Evolutionary conservation across 306 rosid genomes (phyloP).

Genomic region (Begonia loranthoides): DNA sequence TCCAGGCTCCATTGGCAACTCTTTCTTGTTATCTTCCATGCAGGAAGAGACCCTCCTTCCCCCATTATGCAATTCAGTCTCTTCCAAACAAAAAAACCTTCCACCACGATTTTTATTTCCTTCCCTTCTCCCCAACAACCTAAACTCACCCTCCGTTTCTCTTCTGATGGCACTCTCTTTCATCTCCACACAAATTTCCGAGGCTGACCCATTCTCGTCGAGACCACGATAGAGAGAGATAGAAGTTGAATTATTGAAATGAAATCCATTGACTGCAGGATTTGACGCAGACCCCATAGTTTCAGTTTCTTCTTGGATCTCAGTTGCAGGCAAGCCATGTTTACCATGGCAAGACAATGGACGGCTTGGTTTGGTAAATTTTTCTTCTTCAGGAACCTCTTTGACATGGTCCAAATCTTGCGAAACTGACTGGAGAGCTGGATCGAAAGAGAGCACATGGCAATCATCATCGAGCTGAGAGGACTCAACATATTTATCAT

Average conservation of each 20-base stretch:
- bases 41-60: constrained; percentile 81
- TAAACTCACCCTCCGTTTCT: constrained; percentile 91
- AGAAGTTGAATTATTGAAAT: constrained; percentile 26
- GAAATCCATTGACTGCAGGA: constrained; percentile 26
- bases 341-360: too few species aligned
- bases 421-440: constrained; percentile 70
- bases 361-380: constrained; percentile 14
- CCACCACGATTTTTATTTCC: constrained; percentile 53
- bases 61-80: constrained; percentile 37
- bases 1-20: constrained; percentile 37
- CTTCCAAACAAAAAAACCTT: constrained; percentile 71
- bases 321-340: constrained; percentile 6
- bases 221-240: constrained; percentile 25
- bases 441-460: constrained; percentile 76
- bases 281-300: constrained; percentile 17
- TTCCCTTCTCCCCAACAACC: constrained; percentile 78
- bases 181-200: constrained; percentile 35
- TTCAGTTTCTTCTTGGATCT: constrained; percentile 47
- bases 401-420: constrained; percentile 66
- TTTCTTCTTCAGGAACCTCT: constrained; percentile 61
- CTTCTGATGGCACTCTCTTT: constrained; percentile 92
- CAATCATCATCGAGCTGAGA: constrained; percentile 32
- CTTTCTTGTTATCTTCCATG: constrained; percentile 59
- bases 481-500: constrained; percentile 39
- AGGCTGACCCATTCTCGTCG: constrained; percentile 37